phyloP scores from a whole-genome alignment of 1,284 basidiomycete genomes.

The Cyathus olla region DNA sequence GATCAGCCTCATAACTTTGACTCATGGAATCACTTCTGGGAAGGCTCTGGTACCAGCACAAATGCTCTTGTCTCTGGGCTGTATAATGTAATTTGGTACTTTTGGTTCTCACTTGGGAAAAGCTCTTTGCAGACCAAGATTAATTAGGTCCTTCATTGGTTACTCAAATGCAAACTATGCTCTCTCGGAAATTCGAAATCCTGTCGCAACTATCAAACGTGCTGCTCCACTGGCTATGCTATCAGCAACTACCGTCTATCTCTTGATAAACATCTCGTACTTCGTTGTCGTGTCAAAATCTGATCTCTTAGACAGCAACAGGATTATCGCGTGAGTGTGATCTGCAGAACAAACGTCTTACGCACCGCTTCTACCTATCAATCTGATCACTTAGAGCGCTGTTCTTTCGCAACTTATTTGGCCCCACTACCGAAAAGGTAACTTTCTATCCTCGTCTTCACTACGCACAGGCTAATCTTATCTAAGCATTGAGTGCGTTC shows the following conservation, averaged over 20 bases:
- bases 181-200: conserved; percentile 74
- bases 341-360: neutral
- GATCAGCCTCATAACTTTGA: too few species aligned
- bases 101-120: too few species aligned
- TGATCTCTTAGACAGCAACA: conserved; percentile 71
- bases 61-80: too few species aligned
- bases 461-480: conserved; percentile 1
- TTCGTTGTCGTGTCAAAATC: conserved; percentile 74
- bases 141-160: conserved; percentile 72
- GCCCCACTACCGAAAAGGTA: conserved; percentile 66
- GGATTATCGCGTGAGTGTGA: conserved; percentile 67
- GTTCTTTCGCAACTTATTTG: conserved; percentile 78
- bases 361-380: neutral
- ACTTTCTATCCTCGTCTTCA: conserved; percentile 6
- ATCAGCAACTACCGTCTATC: conserved; percentile 63
- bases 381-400: conserved; percentile 54
- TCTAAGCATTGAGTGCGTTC: conserved; percentile 66
- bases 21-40: too few species aligned
- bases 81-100: too few species aligned
- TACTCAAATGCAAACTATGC: conserved; percentile 81
- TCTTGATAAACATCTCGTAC: conserved; percentile 76
- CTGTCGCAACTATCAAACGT: conserved; percentile 72
- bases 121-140: conserved; percentile 11
- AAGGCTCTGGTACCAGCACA: too few species aligned
- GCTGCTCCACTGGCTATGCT: conserved; percentile 75